phyloP scores from a whole-genome alignment of 2,329 filamentous ascomycete species.

The Xylaria sp. region DNA sequence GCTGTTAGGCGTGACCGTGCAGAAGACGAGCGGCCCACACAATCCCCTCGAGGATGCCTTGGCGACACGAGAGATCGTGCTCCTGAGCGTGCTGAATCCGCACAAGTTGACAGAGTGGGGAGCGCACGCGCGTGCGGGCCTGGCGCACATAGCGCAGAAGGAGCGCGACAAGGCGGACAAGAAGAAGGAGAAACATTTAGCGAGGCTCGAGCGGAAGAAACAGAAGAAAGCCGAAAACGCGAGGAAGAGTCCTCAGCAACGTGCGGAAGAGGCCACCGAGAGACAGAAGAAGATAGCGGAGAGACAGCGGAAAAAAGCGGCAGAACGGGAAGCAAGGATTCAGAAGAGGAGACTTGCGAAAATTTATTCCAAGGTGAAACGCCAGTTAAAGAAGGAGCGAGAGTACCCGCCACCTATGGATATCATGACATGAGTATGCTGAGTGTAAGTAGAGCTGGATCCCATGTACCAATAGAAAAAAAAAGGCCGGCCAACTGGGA shows the following conservation, averaged over 20 bases:
- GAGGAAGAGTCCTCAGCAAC: neutral
- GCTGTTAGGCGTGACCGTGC: conserved; percentile 7
- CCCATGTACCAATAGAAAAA: neutral
- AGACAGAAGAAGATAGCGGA: neutral
- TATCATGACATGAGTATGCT: neutral
- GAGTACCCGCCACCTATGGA: no score
- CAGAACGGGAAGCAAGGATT: neutral
- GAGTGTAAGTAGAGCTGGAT: neutral
- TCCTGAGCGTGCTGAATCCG: conserved; percentile 7
- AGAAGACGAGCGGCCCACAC: conserved; percentile 3
- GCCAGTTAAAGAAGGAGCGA: no score
- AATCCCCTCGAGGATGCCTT: conserved; percentile 18
- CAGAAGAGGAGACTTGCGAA: neutral
- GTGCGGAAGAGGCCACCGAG: neutral
- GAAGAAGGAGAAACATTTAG: neutral
- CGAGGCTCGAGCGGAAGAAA: conserved; percentile 1
- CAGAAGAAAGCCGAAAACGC: neutral
- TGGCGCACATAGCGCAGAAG: neutral
- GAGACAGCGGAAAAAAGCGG: neutral
- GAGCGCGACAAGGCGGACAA: neutral
- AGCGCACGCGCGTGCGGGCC: neutral
- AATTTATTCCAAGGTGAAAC: neutral
- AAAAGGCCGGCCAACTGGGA: neutral
- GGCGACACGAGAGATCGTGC: conserved; percentile 18
- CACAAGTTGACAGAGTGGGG: conserved; percentile 8